Conservation (phyloP, 140 eudicot genomes). For the Stevia rebaudiana region DNA sequence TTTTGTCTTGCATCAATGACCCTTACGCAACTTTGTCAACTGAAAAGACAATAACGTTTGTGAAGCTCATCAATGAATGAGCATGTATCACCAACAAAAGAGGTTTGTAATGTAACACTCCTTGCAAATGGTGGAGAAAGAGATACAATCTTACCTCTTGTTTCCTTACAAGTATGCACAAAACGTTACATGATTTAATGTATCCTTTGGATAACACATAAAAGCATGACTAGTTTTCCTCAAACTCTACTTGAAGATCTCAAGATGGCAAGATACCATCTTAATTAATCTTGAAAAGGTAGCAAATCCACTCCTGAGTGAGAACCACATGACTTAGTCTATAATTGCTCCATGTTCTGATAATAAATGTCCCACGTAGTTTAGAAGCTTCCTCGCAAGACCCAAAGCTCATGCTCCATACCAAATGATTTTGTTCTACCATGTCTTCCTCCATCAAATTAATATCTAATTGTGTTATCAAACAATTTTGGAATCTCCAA, state of each 20-base stretch:
- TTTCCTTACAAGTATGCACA: not conserved
- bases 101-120: not conserved
- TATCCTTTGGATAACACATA: not conserved
- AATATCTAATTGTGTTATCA: not conserved
- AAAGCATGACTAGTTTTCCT: not conserved
- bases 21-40: not conserved
- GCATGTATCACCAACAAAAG: not conserved
- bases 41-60: not conserved
- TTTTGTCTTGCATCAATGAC: not conserved
- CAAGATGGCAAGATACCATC: not conserved
- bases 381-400: not conserved
- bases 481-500: not conserved
- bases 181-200: not conserved
- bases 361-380: not conserved
- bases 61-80: not conserved
- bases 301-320: not conserved
- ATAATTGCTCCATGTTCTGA: too few species aligned
- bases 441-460: not conserved
- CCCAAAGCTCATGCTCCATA: not conserved
- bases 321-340: not conserved
- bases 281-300: not conserved
- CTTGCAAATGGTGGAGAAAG: not conserved
- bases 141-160: not conserved
- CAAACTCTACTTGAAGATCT: not conserved
- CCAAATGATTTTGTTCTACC: not conserved